Evolutionary conservation across 2,329 filamentous ascomycete species (phyloP), one percentile per base, ranked within the genome.

Genomic region (Fusarium verrucosum): DNA sequence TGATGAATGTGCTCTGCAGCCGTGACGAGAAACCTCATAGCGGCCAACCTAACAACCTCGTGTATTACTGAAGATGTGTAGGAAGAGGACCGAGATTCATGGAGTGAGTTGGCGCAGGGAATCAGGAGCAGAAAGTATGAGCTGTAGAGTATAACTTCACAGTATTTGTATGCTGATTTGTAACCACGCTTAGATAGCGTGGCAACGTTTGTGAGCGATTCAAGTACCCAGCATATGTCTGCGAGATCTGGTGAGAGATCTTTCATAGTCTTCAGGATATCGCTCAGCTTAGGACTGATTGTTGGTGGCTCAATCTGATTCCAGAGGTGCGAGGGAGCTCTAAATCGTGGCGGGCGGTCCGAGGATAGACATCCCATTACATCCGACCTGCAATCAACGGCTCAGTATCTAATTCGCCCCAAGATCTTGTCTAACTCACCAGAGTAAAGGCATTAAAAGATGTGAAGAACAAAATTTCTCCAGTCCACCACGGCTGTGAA

Each of bases 281-380:
- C 36, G 4, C 3, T 6, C 13, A 51, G 19, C 9, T 9, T 14
- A 19, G 25, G 19, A 13, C 17, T 51, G 8, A 30, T 20, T 13
- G 13, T 26, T 13, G 19, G 40, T 5, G 16, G 2, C 10, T 35
- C 28, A 10, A 9, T 11, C 14, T 26, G 45, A 10, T 40, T 20
- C 51, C 36, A 42, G 8, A 55, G 13, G 22, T 42, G 30, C 9
- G 51, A 42, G 10, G 36, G 36, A 19, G 51, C 36, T 25, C 10
- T 16, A 41, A 55, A 55, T 30, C 22, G 51, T 9, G 51, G 36
- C 3, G 28, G 45, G 7, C 22, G 28, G 16, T 51, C 36, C 19
- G 51, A 26, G 4, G 51, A 55, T 5, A 53, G 14, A 28, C 28
- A 30, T 10, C 51, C 51, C 16, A 55, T 40, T 28, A 54, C 44